Evolutionary conservation across 2,329 filamentous ascomycete genomes (phyloP), one percentile per base, ranked within the genome.

Genomic region (Fusarium haematococcum): DNA sequence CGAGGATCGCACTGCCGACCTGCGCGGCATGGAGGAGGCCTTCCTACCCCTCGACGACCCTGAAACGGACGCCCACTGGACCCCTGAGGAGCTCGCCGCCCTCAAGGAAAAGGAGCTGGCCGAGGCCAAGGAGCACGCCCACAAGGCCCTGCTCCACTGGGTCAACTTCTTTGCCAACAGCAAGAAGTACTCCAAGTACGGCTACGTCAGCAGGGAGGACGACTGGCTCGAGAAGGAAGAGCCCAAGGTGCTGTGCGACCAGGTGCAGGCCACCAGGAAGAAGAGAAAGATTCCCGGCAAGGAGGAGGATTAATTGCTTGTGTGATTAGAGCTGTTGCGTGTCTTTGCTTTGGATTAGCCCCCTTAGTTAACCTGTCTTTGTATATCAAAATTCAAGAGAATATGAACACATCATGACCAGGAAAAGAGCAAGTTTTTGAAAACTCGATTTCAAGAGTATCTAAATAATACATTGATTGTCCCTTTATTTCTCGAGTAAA

Each of bases 1-100:
- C 43, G 92, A 95, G 73, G 97, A 99, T 86, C 87, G 92, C 35
- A 97, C 92, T 2, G 88, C 93, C 5, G 97, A 99, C 84, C 85
- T 98, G 81, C 90, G 94, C 70, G 97, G 97, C 54, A 92, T 94
- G 6, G 97, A 98, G 85, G 89, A 92, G 73, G 97, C 97, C 90
- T 98, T 91, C 84, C 81, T 96, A 10, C 91, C 91, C 2, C 77
- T 90, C 37, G 90, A 92, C 80, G 87, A 92, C 78, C 85, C 88
- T 1, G 86, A 87, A 65, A 88, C 93, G 30, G 93, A 95, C 81
- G 78, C 80, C 39, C 83, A 88, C 78, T 92, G 86, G 84, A 85
- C 83, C 39, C 85, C 88, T 20, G 87, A 86, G 16, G 87, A 91
- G 79, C 83, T 92, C 71, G 84, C 82, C 66, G 81, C 74, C 39